Percentiles rank a stretch among this genome's conserved stretches.
Conservation (phyloP, 768 basidiomycete species). For the Leccinellum luteum region DNA sequence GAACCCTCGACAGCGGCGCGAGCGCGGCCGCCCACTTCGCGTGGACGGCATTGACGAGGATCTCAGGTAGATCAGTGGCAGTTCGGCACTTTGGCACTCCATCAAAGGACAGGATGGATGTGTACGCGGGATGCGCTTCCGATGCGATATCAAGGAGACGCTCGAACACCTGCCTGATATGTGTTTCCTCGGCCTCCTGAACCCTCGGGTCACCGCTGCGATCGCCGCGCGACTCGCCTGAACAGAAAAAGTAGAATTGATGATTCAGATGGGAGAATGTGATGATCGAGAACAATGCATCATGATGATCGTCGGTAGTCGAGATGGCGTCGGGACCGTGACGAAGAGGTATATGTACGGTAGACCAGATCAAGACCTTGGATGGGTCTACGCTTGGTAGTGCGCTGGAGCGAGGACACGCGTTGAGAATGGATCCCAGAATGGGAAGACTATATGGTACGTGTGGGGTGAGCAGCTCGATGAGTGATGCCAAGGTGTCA, state of each 20-base stretch:
- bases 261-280: slow-evolving; percentile 10
- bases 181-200: slow-evolving; percentile 6
- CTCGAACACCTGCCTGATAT: slow-evolving; percentile 16
- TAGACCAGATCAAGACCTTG: slow-evolving; percentile 19
- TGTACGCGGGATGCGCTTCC: not conserved
- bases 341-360: slow-evolving; percentile 6
- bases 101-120: not conserved
- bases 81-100: not conserved
- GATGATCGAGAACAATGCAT: slow-evolving; percentile 19
- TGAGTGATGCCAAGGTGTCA: slow-evolving; percentile 4
- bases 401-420: slow-evolving; percentile 9
- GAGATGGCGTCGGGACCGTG: not conserved
- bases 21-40: slow-evolving; percentile 13
- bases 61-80: slow-evolving; percentile 11
- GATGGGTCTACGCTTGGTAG: slow-evolving; percentile 15
- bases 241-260: slow-evolving; percentile 20
- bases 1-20: slow-evolving; percentile 1
- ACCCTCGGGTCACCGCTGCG: not conserved
- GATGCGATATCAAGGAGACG: slow-evolving; percentile 3
- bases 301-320: not conserved
- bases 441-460: slow-evolving; percentile 13
- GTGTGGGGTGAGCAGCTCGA: slow-evolving; percentile 13
- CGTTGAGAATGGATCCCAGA: slow-evolving; percentile 20
- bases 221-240: slow-evolving; percentile 1
- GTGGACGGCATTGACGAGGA: slow-evolving; percentile 4